Percentiles rank a stretch among this genome's conserved stretches.
Conservation (phyloP, 1,139 yeast species). For the Debaryomycetaceae sp. region DNA sequence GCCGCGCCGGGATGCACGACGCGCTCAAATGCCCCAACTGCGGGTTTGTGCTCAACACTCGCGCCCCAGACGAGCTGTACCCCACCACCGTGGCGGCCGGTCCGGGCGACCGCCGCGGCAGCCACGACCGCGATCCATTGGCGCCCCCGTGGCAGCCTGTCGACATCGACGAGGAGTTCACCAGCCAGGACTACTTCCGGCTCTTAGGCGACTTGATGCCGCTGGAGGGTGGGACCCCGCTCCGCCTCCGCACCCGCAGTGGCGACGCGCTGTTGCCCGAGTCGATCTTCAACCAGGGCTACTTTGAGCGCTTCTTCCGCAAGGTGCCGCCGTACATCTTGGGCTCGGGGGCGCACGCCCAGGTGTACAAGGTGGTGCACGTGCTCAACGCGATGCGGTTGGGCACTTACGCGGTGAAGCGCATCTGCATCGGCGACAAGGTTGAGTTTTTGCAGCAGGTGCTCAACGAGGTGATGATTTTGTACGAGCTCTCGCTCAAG, state of each 20-base stretch:
- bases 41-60: slow-evolving; percentile 22
- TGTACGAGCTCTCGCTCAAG: slow-evolving; percentile 41
- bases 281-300: slow-evolving; percentile 64
- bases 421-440: slow-evolving; percentile 79
- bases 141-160: not conserved
- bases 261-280: slow-evolving; percentile 22
- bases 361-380: slow-evolving; percentile 81
- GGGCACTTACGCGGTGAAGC: slow-evolving; percentile 79
- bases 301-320: slow-evolving; percentile 65
- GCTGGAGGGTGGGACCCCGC: slow-evolving; percentile 10
- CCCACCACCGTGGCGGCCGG: not conserved
- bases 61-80: not conserved
- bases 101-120: not conserved
- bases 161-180: slow-evolving; percentile 21
- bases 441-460: slow-evolving; percentile 64
- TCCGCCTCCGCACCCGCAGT: slow-evolving; percentile 9
- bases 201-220: slow-evolving; percentile 25
- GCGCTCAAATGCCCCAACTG: slow-evolving; percentile 36
- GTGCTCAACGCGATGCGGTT: slow-evolving; percentile 63
- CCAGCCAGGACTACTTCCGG: slow-evolving; percentile 40
- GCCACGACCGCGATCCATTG: not conserved
- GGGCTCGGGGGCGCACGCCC: slow-evolving; percentile 83
- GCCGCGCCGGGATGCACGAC: slow-evolving; percentile 1
- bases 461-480: slow-evolving; percentile 69
- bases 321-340: slow-evolving; percentile 37